Base-by-base conservation (phyloP, 805 yeast genomes). In the Sugiyamaella boreocaroliniensis region DNA sequence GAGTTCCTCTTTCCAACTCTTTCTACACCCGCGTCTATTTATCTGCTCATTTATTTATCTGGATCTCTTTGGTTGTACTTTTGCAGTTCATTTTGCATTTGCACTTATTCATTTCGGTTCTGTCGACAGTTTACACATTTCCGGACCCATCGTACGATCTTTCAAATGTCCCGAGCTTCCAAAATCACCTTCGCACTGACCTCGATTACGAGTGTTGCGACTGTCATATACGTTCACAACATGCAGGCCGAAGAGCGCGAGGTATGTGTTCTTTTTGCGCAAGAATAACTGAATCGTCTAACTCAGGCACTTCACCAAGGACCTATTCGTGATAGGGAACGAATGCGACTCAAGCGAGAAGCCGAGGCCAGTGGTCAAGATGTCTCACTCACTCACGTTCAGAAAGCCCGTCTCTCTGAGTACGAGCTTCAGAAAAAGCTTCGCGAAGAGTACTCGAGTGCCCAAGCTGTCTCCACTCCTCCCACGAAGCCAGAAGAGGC, bases 151-250 rank as follows among this genome's bases (percentile, higher is more conserved):
- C 26, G 6, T 22, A 22, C 26, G 26, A 22, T 11, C 37, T 41
- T 41, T 41, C 40, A 45, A 14, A 87, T 88, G 96, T 86, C 95
- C 29, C 78, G 85, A 48, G 87, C 90, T 1, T 81, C 95, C 37
- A 88, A 85, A 66, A 68, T 83, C 29, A 88, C 96, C 2, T 75
- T 88, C 42, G 89, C 79, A 0, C 58, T 76, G 11, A 75, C 88
- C 14, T 72, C 81, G 22, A 60, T 75, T 1, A 70, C 80, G 48
- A 81, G 88, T 1, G 80, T 73, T 0, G 78, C 76, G 1, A 77
- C 93, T 0, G 81, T 84, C 18, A 68, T 78, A 4, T 86, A 83
- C 64, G 92, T 88, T 44, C 86, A 84, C 68, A 76, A 75, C 53
- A 76, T 84, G 44, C 95, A 89, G 60, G 77, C 77, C 40, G 69